These are phyloP conservation scores for Rhizopogon rudus DNA, from an alignment of 768 basidiomycete genomes.

Conservation along the genomic window DNA sequence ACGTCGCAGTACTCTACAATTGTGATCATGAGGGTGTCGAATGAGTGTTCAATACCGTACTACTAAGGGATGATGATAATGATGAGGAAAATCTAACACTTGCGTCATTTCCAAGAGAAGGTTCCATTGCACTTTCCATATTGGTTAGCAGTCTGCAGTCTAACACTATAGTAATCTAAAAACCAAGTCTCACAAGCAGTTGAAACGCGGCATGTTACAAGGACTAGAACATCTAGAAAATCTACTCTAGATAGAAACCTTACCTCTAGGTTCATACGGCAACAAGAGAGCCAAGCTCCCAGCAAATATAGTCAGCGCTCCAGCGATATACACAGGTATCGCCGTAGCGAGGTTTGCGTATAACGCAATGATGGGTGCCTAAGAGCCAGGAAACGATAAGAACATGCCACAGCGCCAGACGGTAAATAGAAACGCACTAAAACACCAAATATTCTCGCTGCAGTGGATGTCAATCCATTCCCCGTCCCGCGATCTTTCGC, in stretches of 20 bases:
- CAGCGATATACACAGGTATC: conserved; percentile 70
- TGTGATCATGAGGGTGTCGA: no score
- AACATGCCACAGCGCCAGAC: not conserved
- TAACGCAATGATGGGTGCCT: conserved; percentile 71
- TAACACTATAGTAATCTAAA: not conserved
- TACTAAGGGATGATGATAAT: no score
- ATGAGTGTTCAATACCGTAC: no score
- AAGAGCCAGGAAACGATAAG: not conserved
- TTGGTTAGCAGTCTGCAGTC: not conserved
- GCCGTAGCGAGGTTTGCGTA: conserved; percentile 60
- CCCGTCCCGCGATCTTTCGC: conserved; percentile 73
- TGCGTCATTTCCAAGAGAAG: no score
- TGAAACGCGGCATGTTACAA: not conserved
- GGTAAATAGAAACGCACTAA: conserved; percentile 38
- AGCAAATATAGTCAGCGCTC: conserved; percentile 55
- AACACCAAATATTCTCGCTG: conserved; percentile 62
- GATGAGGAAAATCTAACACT: no score
- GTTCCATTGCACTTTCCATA: not conserved
- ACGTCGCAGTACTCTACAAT: no score
- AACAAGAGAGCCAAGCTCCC: conserved; percentile 57
- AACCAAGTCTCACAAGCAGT: not conserved
- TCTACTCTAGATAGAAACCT: conserved; percentile 50
- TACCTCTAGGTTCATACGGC: conserved; percentile 75
- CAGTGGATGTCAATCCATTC: conserved; percentile 57
- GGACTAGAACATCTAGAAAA: not conserved